Evolutionary conservation across 306 rosid species (phyloP).

Genomic region (Nissolia schottii): DNA sequence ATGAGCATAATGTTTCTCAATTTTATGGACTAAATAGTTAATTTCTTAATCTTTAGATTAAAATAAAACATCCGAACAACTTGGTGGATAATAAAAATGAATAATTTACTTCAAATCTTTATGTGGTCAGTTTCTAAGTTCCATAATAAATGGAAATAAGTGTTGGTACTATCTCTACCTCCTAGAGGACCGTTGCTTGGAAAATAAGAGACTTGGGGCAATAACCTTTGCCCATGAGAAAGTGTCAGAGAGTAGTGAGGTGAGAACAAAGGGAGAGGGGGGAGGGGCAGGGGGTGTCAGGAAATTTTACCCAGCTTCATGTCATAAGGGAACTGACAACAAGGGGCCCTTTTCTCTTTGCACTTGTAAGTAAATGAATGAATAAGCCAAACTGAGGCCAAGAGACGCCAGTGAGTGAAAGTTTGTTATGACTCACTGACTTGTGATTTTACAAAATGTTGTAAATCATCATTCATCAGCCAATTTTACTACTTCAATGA

Average conservation of each 20-base stretch:
- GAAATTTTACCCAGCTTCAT: slow-evolving; percentile 19
- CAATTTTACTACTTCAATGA: too few species aligned
- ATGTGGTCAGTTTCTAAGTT: background rate
- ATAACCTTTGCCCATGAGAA: slow-evolving; percentile 19
- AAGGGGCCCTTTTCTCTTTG: slow-evolving; percentile 29
- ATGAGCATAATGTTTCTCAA: too few species aligned
- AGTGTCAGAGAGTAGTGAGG: slow-evolving; percentile 21
- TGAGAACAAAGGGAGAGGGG: background rate
- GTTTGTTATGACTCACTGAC: slow-evolving; percentile 35
- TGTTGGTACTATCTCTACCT: background rate
- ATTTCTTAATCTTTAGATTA: too few species aligned
- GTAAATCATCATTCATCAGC: too few species aligned
- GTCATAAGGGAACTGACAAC: slow-evolving; percentile 18
- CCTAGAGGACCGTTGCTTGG: slow-evolving; percentile 10
- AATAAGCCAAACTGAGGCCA: slow-evolving; percentile 20
- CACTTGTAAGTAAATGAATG: background rate
- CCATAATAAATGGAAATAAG: background rate
- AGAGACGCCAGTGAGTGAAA: slow-evolving; percentile 14
- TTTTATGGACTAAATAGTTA: too few species aligned
- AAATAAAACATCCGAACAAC: too few species aligned
- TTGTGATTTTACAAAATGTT: too few species aligned
- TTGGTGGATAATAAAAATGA: too few species aligned
- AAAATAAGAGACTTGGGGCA: background rate
- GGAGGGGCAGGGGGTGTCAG: too few species aligned
- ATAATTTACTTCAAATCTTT: too few species aligned